Conservation (phyloP, 169 alveolate species). For the Cryptosporidium meleagridis region DNA sequence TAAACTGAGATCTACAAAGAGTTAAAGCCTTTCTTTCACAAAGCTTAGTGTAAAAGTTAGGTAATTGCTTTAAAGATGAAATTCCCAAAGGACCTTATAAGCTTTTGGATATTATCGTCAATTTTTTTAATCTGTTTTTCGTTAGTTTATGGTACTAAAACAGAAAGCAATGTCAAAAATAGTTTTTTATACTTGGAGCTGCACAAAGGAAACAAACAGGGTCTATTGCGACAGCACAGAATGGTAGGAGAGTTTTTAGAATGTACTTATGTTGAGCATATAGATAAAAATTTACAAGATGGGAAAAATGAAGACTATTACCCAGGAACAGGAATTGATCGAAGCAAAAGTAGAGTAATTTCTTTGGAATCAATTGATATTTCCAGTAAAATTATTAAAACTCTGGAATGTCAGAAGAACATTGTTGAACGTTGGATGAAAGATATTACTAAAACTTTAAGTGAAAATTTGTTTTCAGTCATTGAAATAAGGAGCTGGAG, state of each 20-base stretch:
- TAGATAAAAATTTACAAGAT: not conserved
- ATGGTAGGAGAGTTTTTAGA: constrained; percentile 60
- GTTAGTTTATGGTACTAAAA: not conserved
- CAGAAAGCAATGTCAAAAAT: constrained; percentile 7
- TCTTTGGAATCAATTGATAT: constrained; percentile 14
- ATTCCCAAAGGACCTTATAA: not conserved
- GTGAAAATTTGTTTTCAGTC: constrained; percentile 14
- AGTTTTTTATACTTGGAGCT: not conserved
- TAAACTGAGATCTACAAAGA: not conserved
- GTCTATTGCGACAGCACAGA: constrained; percentile 40
- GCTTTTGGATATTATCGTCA: constrained; percentile 4
- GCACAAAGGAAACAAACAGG: constrained; percentile 39
- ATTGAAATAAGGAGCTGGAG: constrained; percentile 46
- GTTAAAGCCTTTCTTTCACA: not conserved
- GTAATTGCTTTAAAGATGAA: not conserved
- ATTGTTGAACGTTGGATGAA: not conserved
- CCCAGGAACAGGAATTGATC: constrained; percentile 46
- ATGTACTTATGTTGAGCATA: constrained; percentile 46
- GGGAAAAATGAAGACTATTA: not conserved
- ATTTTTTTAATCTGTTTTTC: not conserved
- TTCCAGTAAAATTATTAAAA: not conserved
- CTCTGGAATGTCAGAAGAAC: constrained; percentile 26
- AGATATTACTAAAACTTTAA: constrained; percentile 20
- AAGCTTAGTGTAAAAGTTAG: not conserved
- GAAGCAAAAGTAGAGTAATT: constrained; percentile 25